Conservation (phyloP, 2,329 filamentous ascomycete genomes). For the Polychaeton citri region DNA sequence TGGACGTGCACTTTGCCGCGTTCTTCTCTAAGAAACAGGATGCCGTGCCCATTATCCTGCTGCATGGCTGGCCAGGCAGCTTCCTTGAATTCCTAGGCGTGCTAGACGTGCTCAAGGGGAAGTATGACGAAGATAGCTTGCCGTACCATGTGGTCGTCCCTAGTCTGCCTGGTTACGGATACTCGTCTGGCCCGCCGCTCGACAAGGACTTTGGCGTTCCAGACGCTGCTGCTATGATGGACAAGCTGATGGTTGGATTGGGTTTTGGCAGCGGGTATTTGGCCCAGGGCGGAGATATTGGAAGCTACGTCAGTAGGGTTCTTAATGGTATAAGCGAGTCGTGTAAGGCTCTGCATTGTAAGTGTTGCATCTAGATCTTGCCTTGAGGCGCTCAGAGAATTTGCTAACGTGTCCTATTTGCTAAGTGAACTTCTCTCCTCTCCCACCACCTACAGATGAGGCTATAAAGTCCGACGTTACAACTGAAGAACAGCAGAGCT, state of each 20-base stretch:
- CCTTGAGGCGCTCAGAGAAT: no score
- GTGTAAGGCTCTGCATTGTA: constrained; percentile 32
- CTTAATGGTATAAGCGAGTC: constrained; percentile 29
- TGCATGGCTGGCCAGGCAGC: constrained; percentile 44
- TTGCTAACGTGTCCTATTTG: no score
- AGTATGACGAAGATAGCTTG: constrained; percentile 36
- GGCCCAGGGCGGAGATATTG: constrained; percentile 45
- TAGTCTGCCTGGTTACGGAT: constrained; percentile 41
- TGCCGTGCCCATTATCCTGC: constrained; percentile 37
- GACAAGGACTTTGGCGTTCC: constrained; percentile 29
- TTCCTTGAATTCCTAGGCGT: constrained; percentile 45
- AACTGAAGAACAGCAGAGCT: background rate
- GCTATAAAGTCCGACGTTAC: constrained; percentile 1
- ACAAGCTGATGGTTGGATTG: constrained; percentile 39
- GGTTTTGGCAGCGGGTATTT: constrained; percentile 41
- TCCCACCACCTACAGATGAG: constrained; percentile 8
- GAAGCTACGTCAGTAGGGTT: constrained; percentile 30
- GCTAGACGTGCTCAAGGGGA: constrained; percentile 31
- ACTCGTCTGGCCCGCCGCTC: constrained; percentile 35
- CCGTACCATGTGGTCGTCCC: constrained; percentile 47
- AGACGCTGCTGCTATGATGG: constrained; percentile 32
- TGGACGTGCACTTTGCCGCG: constrained; percentile 40
- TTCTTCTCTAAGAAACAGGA: constrained; percentile 38
- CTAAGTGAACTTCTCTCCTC: background rate
- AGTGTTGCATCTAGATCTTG: no score